Percentiles rank a stretch among this genome's conserved stretches.
Conservation (phyloP, 805 yeast genomes). For the Blastobotrys chiropterorum region DNA sequence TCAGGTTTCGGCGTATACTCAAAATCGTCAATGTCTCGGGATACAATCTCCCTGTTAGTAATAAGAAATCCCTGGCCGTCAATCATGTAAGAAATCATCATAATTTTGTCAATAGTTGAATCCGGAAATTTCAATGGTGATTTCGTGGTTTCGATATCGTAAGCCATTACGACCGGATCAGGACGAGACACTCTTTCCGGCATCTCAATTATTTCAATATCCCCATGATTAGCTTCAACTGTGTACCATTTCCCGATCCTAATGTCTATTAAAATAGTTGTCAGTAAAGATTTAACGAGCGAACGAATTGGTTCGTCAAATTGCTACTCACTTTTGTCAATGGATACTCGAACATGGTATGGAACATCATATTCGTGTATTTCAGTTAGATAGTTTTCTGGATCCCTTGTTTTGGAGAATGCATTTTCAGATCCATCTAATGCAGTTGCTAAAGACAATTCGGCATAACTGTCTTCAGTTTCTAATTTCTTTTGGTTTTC, state of each 20-base stretch:
- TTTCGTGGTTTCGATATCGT: constrained; percentile 96
- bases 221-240: constrained; percentile 58
- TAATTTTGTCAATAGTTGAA: constrained; percentile 79
- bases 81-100: constrained; percentile 99
- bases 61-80: constrained; percentile 95
- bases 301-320: background rate
- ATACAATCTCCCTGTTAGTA: constrained; percentile 89
- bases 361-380: constrained; percentile 95
- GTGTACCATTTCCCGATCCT: constrained; percentile 96
- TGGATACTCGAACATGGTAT: constrained; percentile 92
- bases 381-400: constrained; percentile 61
- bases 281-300: background rate
- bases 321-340: constrained; percentile 48
- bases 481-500: constrained; percentile 58
- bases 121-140: constrained; percentile 96
- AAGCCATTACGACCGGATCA: constrained; percentile 94
- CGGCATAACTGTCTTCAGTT: constrained; percentile 61
- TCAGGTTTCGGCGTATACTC: constrained; percentile 98
- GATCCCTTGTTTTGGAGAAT: constrained; percentile 35
- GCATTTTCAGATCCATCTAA: constrained; percentile 8
- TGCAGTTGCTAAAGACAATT: constrained; percentile 33
- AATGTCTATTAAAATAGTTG: constrained; percentile 34
- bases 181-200: constrained; percentile 85
- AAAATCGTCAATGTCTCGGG: constrained; percentile 92
- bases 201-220: constrained; percentile 50